A percentile compares a stretch with the other conserved stretches of the same genome.
phyloP scores from a whole-genome alignment of 1,284 basidiomycete species.

The Pascua sp. region DNA sequence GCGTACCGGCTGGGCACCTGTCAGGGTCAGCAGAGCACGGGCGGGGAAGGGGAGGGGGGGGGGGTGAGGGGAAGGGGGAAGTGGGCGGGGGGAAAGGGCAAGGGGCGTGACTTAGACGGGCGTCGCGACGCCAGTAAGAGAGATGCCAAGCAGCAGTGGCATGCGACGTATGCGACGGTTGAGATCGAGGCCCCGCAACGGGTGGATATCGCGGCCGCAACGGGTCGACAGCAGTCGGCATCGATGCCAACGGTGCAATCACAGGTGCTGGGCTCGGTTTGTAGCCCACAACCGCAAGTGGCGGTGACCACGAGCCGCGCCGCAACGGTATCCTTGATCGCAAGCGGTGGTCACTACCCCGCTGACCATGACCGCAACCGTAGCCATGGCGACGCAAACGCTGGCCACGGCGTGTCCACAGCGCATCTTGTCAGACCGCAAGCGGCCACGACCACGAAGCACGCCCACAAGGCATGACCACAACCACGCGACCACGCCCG shows the following conservation, averaged over 20 bases:
- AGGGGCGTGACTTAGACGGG: background rate
- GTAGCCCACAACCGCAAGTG: too few species aligned
- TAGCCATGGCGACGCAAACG: too few species aligned
- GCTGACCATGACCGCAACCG: too few species aligned
- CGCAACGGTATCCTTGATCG: too few species aligned
- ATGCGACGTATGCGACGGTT: background rate
- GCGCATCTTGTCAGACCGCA: too few species aligned
- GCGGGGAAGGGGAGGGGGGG: too few species aligned
- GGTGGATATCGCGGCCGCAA: background rate
- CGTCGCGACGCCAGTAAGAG: background rate
- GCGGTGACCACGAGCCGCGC: too few species aligned
- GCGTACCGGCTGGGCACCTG: conserved; percentile 9
- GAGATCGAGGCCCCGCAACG: background rate
- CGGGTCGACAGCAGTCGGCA: background rate
- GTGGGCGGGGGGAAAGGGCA: too few species aligned
- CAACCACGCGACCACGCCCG: background rate
- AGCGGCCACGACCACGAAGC: too few species aligned
- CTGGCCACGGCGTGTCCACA: background rate
- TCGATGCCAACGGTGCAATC: background rate
- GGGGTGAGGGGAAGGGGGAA: too few species aligned
- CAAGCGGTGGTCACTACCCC: too few species aligned
- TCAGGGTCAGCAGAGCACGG: background rate
- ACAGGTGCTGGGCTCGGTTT: background rate
- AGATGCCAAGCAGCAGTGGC: too few species aligned
- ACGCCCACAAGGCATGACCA: background rate